Percentiles rank a stretch among this genome's conserved stretches.
Conservation (phyloP, 129 eudicot species). For the Flaveria brownii region DNA sequence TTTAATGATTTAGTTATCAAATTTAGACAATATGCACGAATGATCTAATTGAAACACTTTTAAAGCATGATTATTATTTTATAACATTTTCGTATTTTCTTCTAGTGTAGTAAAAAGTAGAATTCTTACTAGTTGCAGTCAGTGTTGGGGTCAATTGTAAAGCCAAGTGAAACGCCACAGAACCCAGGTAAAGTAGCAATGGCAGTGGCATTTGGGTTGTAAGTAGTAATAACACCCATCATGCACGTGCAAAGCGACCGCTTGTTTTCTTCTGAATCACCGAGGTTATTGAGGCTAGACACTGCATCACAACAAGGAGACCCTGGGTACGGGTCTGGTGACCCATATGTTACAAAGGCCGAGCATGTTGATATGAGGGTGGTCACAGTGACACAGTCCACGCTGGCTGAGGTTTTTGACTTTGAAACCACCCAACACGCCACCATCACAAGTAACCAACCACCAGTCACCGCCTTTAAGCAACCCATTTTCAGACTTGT, state of each 20-base stretch:
- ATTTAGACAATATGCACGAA: no score
- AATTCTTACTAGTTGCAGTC: constrained; percentile 73
- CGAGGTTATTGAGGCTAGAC: constrained; percentile 36
- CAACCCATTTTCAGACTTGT: constrained; percentile 17
- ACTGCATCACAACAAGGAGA: constrained; percentile 49
- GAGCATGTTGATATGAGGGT: constrained; percentile 45
- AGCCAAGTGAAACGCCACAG: constrained; percentile 93
- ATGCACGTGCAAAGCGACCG: constrained; percentile 40
- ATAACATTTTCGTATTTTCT: no score
- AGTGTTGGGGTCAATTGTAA: constrained; percentile 74
- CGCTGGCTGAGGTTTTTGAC: constrained; percentile 30
- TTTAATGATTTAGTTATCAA: no score
- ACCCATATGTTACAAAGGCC: constrained; percentile 39
- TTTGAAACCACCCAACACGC: constrained; percentile 12
- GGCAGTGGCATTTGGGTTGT: constrained; percentile 44
- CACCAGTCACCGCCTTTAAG: constrained; percentile 10
- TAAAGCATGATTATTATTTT: no score
- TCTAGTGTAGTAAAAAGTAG: not conserved
- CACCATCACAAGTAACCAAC: constrained; percentile 15
- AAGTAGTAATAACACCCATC: constrained; percentile 47
- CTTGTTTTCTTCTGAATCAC: constrained; percentile 36
- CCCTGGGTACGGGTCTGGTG: constrained; percentile 44
- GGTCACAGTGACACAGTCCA: constrained; percentile 43
- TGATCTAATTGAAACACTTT: no score
- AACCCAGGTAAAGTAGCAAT: constrained; percentile 74